A percentile compares a stretch with the other conserved stretches of the same genome.
These are phyloP conservation scores for Didymella glomerata DNA, from an alignment of 2,329 filamentous ascomycete species.

Conservation along the genomic window DNA sequence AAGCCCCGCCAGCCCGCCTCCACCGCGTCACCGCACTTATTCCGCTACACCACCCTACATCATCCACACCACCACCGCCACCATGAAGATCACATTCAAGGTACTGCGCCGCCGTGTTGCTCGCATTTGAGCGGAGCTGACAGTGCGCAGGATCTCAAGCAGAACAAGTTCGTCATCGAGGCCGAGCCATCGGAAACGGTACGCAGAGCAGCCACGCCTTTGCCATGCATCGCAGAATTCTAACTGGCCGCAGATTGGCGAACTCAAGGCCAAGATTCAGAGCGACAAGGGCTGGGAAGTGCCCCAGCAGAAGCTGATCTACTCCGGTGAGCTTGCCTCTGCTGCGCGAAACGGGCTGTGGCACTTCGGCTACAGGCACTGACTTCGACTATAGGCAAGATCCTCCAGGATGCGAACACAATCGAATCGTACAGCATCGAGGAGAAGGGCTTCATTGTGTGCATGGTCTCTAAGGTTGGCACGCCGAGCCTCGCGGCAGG, in stretches of 20 bases:
- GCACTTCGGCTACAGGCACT: conserved; percentile 35
- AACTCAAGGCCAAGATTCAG: conserved; percentile 91
- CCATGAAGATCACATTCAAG: conserved; percentile 78
- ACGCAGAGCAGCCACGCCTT: conserved; percentile 45
- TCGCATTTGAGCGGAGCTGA: conserved; percentile 27
- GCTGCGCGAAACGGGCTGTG: conserved; percentile 17
- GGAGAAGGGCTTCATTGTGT: conserved; percentile 99
- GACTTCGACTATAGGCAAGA: conserved; percentile 75
- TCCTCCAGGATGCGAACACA: conserved; percentile 96
- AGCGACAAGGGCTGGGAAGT: conserved; percentile 94
- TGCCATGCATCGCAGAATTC: conserved; percentile 25
- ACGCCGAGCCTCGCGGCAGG: conserved; percentile 4
- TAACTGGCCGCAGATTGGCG: conserved; percentile 70
- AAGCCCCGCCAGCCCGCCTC: conserved; percentile 43
- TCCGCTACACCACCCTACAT: conserved; percentile 21
- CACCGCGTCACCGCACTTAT: conserved; percentile 33
- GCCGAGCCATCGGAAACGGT: conserved; percentile 92
- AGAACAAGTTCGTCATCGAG: conserved; percentile 97
- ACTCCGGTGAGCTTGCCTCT: conserved; percentile 75
- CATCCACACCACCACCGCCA: conserved; percentile 35
- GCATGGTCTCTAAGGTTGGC: conserved; percentile 93
- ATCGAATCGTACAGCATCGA: conserved; percentile 98
- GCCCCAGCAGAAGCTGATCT: conserved; percentile 93
- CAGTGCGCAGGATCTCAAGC: conserved; percentile 83
- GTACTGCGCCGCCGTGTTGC: conserved; percentile 50